These are phyloP conservation scores for Endocalyx cinctus DNA, from an alignment of 2,329 filamentous ascomycete genomes.

Conservation along the genomic window DNA sequence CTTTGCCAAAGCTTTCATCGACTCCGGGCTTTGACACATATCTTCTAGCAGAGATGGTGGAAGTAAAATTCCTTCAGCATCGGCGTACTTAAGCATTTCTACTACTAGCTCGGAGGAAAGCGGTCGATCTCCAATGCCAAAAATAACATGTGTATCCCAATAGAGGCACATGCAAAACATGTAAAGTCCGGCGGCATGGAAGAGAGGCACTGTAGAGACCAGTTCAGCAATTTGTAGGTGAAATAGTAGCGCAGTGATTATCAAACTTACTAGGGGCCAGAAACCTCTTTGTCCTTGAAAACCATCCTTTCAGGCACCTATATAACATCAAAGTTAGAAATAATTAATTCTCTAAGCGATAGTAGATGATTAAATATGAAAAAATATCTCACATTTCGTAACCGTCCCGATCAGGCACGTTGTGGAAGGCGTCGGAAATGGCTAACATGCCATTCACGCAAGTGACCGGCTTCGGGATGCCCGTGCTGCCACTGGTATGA, in stretches of 20 bases:
- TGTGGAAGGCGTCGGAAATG: conserved; percentile 27
- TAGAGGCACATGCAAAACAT: conserved; percentile 15
- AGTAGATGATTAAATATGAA: no score
- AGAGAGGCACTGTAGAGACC: conserved; percentile 23
- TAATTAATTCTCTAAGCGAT: no score
- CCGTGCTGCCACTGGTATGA: conserved; percentile 44
- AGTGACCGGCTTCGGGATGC: conserved; percentile 42
- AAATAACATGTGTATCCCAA: conserved; percentile 13
- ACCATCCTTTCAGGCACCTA: conserved; percentile 12
- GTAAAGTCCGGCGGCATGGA: conserved; percentile 23
- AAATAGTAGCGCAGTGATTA: no score
- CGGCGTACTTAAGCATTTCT: conserved; percentile 15
- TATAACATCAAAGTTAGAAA: no score
- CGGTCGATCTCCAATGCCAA: conserved; percentile 17
- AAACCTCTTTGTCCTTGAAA: conserved; percentile 6
- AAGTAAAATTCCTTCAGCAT: conserved; percentile 14
- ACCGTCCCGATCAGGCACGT: conserved; percentile 20
- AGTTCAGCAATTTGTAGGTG: conserved; percentile 5
- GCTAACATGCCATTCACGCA: conserved; percentile 33
- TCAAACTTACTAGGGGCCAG: conserved; percentile 26
- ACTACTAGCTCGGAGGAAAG: conserved; percentile 15
- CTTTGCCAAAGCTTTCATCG: conserved; percentile 26
- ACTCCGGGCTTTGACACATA: conserved; percentile 29
- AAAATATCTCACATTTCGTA: conserved; percentile 3
- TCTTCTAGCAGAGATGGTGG: conserved; percentile 39